A percentile compares a stretch with the other conserved stretches of the same genome.
phyloP scores from a whole-genome alignment of 2,329 filamentous ascomycete genomes.

The Coniella lustricola region DNA sequence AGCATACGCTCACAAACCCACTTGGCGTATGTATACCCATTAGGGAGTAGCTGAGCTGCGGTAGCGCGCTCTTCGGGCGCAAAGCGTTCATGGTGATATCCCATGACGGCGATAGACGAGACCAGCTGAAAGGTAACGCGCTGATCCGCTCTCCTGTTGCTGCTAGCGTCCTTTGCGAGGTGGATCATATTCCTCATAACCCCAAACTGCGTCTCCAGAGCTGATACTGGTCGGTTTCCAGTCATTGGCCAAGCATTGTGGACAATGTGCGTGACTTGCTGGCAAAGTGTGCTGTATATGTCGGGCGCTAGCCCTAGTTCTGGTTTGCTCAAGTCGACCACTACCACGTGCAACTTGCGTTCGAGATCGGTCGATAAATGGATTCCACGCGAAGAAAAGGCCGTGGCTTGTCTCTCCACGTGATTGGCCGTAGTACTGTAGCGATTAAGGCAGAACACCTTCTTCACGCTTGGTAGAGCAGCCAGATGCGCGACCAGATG shows the following conservation, averaged over 20 bases:
- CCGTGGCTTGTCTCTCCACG: constrained; percentile 25
- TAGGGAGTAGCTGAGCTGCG: constrained; percentile 34
- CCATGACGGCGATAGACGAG: constrained; percentile 35
- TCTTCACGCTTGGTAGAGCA: constrained; percentile 20
- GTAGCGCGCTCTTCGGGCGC: constrained; percentile 37
- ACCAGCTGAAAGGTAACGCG: constrained; percentile 32
- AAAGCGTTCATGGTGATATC: constrained; percentile 17
- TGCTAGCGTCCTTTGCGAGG: constrained; percentile 25
- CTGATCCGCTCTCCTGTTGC: not conserved
- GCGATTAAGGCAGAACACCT: constrained; percentile 41
- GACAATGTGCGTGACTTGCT: constrained; percentile 40
- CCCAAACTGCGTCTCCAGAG: constrained; percentile 35
- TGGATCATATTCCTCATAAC: constrained; percentile 39
- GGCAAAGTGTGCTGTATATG: constrained; percentile 31
- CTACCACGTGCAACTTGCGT: constrained; percentile 33
- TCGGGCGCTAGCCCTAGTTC: constrained; percentile 33
- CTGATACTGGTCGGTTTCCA: constrained; percentile 28
- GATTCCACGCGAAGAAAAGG: constrained; percentile 18
- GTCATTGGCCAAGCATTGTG: constrained; percentile 49
- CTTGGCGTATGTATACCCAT: constrained; percentile 48
- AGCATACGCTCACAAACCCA: constrained; percentile 43
- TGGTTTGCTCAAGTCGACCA: constrained; percentile 34
- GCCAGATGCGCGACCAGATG: constrained; percentile 29
- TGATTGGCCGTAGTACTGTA: constrained; percentile 18
- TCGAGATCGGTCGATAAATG: not conserved